Evolutionary conservation across 495 filamentous ascomycete genomes (phyloP).

Genomic region (Penicillium odoratum): DNA sequence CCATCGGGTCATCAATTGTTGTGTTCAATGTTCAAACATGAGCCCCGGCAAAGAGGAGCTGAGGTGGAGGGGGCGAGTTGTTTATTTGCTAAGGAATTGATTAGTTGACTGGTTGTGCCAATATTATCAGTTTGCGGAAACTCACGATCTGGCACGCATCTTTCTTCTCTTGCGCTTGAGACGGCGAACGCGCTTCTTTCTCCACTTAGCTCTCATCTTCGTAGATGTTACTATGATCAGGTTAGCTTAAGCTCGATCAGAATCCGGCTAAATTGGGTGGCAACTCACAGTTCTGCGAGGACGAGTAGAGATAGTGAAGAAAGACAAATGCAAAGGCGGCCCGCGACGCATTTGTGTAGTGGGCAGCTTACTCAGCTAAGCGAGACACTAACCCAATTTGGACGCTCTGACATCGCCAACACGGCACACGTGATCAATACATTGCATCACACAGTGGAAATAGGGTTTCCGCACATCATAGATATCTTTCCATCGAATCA

Average conservation of each 20-base stretch:
- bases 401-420: conserved; percentile 4
- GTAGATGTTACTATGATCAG: conserved; percentile 36
- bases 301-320: conserved; percentile 55
- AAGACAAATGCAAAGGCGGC: conserved; percentile 38
- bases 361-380: conserved; percentile 46
- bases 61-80: conserved; percentile 62
- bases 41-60: conserved; percentile 46
- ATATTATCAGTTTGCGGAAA: conserved; percentile 2
- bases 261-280: conserved; percentile 9
- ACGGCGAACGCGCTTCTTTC: conserved; percentile 97
- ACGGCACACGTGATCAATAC: conserved; percentile 15
- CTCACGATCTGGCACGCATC: conserved; percentile 91
- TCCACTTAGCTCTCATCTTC: conserved; percentile 99
- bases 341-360: conserved; percentile 47
- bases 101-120: conserved; percentile 26
- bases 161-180: conserved; percentile 99
- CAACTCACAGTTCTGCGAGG: conserved; percentile 54
- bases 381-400: conserved; percentile 38
- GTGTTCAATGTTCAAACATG: conserved; percentile 50
- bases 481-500: conserved; percentile 5
- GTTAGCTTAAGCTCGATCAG: conserved; percentile 11
- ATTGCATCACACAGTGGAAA: conserved; percentile 26
- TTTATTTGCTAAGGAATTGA: conserved; percentile 66
- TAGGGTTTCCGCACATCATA: conserved; percentile 18
- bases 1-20: conserved; percentile 39